Percentiles rank a stretch among this genome's conserved stretches.
phyloP scores from a whole-genome alignment of 1,284 basidiomycete genomes.

The Phaffia rhodozyma region DNA sequence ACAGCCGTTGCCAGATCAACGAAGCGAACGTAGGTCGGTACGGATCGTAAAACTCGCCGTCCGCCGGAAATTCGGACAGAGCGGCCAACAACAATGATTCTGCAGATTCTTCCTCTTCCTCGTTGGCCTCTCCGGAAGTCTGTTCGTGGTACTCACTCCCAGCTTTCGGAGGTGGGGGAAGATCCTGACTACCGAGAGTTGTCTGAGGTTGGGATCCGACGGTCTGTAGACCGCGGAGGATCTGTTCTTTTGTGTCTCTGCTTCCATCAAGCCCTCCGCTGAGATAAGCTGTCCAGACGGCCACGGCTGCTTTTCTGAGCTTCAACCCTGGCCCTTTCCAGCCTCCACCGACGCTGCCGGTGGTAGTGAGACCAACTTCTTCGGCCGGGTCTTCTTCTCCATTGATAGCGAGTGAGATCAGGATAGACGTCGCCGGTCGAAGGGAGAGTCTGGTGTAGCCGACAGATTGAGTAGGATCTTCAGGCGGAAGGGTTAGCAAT shows the following conservation, averaged over 20 bases:
- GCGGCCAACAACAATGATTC: slow-evolving; percentile 42
- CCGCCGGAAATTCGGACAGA: slow-evolving; percentile 36
- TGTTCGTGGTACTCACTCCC: no score
- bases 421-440: slow-evolving; percentile 35
- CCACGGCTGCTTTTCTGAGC: slow-evolving; percentile 20
- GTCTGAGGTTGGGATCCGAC: no score
- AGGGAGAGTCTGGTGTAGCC: slow-evolving; percentile 35
- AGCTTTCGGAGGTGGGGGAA: no score
- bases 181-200: no score
- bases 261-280: slow-evolving; percentile 35
- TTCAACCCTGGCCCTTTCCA: slow-evolving; percentile 13
- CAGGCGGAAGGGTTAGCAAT: slow-evolving; percentile 35
- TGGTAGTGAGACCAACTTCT: slow-evolving; percentile 19
- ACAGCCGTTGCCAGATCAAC: slow-evolving; percentile 41
- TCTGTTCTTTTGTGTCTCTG: slow-evolving; percentile 24
- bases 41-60: slow-evolving; percentile 38
- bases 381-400: slow-evolving; percentile 36
- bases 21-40: slow-evolving; percentile 42
- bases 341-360: slow-evolving; percentile 26
- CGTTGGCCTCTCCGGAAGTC: no score
- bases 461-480: slow-evolving; percentile 30
- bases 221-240: no score
- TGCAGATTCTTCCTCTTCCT: slow-evolving; percentile 28
- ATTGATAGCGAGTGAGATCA: slow-evolving; percentile 31
- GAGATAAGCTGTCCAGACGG: slow-evolving; percentile 26